A percentile compares a stretch with the other conserved stretches of the same genome.
These are phyloP conservation scores for Candida mesenterica DNA, from an alignment of 1,139 yeast genomes.

Conservation along the genomic window DNA sequence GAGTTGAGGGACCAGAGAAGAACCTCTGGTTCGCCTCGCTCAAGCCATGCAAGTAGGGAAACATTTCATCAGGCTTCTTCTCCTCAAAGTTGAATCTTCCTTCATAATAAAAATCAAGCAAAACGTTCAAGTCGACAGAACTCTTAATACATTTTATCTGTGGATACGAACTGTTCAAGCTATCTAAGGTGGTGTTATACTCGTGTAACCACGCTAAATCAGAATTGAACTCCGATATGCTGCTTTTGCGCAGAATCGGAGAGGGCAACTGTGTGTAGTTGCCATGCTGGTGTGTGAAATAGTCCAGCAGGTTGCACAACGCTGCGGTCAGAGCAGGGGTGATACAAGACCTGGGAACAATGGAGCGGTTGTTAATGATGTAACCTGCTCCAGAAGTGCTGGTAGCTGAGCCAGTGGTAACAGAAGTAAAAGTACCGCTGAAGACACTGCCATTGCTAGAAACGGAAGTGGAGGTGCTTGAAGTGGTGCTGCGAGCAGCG, in stretches of 20 bases:
- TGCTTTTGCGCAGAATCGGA: conserved; percentile 14
- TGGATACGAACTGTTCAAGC: conserved; percentile 8
- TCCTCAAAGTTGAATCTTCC: conserved; percentile 3
- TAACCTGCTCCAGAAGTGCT: conserved; percentile 6
- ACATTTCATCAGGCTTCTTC: conserved; percentile 16
- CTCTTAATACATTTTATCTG: conserved; percentile 15
- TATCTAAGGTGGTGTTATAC: conserved; percentile 13
- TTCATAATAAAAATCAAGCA: conserved; percentile 30
- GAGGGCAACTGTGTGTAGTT: conserved; percentile 5
- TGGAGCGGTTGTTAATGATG: conserved; percentile 13
- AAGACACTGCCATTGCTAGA: no score
- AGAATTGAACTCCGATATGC: conserved; percentile 11
- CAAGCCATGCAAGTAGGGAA: conserved; percentile 42
- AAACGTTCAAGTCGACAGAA: conserved; percentile 16
- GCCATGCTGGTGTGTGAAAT: conserved; percentile 6
- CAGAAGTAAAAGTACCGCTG: no score
- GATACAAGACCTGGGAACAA: conserved; percentile 18
- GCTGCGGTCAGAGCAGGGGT: conserved; percentile 15
- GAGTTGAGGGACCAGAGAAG: conserved; percentile 13
- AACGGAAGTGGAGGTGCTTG: conserved; percentile 3
- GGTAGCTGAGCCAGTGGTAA: not conserved
- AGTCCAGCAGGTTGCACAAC: conserved; percentile 10
- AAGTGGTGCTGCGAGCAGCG: not conserved
- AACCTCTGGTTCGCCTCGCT: conserved; percentile 27
- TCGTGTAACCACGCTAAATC: conserved; percentile 13